Base-by-base conservation (phyloP, 495 filamentous ascomycete genomes). In the Bacidia gigantensis region DNA sequence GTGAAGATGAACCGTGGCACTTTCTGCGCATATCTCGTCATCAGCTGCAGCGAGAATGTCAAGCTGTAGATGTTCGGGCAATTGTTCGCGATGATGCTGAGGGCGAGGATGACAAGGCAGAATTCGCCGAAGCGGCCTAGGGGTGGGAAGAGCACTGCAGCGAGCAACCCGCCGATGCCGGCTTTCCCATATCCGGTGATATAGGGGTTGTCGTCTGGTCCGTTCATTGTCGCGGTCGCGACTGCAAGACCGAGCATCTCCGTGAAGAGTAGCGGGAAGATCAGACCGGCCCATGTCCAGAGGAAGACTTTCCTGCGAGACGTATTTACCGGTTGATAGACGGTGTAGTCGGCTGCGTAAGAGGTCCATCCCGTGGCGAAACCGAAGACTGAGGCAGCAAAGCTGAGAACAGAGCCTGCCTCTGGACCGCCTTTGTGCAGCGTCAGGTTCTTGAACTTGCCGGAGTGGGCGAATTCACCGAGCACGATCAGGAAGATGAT, bases 61-160 rank as follows among this genome's bases (percentile, higher is more conserved):
- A 92, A 79, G 35, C 84, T 87, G 72, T 94, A 94, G 59, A 87
- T 83, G 69, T 84, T 88, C n/a, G 90, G 86, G 68, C 82, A 88
- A 69, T 89, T 89, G 70, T 84, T 90, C 52, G 84, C 83, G 57
- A 89, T 77, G 62, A 87, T 89, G 56, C 78, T 82, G 24, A 90
- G 74, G 0, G 85, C 82, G 3, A 93, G 77, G 42, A 93, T 70
- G 49, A 89, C 79, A 18, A 93, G 62, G 65, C 87, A 92, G 72
- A 92, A 88, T 61, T 86, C 75, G 54, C 87, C 87, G 60, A 90
- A 89, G 41, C 72, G 69, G 22, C 86, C 87, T 0, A 89, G 71
- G 1, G 73, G 73, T 2, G 77, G 76, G 26, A 82, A 66, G 0
- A 93, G 73, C 9, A 84, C 82, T 10, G 78, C 76, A 3, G 68